Percentiles rank a stretch among this genome's conserved stretches.
Conservation (phyloP, 345 rosid genomes). For the Moricandia arvensis region DNA sequence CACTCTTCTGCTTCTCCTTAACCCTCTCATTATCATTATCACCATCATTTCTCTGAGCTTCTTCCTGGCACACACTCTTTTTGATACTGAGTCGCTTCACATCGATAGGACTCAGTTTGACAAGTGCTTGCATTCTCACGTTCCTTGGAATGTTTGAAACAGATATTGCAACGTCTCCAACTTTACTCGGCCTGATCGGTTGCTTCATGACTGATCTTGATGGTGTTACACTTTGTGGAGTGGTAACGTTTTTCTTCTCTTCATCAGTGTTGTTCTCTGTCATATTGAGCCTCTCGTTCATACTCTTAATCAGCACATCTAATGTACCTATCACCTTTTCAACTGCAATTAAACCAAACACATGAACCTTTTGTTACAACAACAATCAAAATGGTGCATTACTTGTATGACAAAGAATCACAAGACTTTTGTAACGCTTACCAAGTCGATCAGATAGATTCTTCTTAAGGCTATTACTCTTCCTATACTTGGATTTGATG, state of each 20-base stretch:
- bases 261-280: slow-evolving; percentile 45
- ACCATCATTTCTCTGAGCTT: slow-evolving; percentile 16
- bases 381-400: not conserved
- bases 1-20: slow-evolving; percentile 31
- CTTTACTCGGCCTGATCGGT: slow-evolving; percentile 17
- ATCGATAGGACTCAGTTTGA: slow-evolving; percentile 63
- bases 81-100: slow-evolving; percentile 49
- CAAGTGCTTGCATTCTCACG: slow-evolving; percentile 52
- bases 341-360: slow-evolving; percentile 39
- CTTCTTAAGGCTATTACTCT: slow-evolving; percentile 29
- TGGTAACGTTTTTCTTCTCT: slow-evolving; percentile 22
- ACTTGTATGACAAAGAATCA: no score
- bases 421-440: not conserved
- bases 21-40: slow-evolving; percentile 30
- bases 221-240: slow-evolving; percentile 3
- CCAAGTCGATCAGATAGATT: slow-evolving; percentile 49
- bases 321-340: slow-evolving; percentile 54
- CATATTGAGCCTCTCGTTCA: slow-evolving; percentile 49
- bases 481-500: slow-evolving; percentile 41
- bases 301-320: slow-evolving; percentile 48
- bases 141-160: slow-evolving; percentile 36
- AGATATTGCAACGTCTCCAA: slow-evolving; percentile 21
- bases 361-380: not conserved
- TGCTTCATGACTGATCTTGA: slow-evolving; percentile 28
- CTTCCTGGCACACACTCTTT: slow-evolving; percentile 37